Evolutionary conservation across 192 early-diverging fungal genomes (phyloP).

Genomic region (Dissophora ornata): DNA sequence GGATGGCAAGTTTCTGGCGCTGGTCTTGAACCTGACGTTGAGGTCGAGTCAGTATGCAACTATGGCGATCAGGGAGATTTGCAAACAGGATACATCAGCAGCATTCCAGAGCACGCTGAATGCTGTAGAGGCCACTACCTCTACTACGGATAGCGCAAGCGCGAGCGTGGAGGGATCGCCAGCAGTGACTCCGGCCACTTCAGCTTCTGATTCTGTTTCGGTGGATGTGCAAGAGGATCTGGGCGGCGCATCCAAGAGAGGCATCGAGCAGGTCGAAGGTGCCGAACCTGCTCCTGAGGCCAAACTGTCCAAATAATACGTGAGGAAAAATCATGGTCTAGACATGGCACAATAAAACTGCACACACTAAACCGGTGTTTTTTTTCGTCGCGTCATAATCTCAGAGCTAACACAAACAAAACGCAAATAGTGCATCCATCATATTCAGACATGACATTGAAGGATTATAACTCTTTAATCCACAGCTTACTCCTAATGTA

Average conservation of each 20-base stretch:
- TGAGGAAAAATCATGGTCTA: no score
- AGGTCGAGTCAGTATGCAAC: slow-evolving; percentile 92
- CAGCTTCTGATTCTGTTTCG: no score
- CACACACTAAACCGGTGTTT: no score
- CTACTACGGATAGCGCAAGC: neutral
- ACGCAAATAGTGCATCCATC: no score
- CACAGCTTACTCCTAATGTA: no score
- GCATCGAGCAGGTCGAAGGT: slow-evolving; percentile 38
- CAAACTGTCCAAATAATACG: slow-evolving; percentile 20
- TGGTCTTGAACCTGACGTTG: slow-evolving; percentile 83
- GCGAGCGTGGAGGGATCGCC: neutral
- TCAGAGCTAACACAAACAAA: no score
- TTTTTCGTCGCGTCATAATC: no score
- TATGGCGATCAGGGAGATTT: slow-evolving; percentile 94
- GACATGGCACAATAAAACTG: no score
- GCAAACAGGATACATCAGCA: slow-evolving; percentile 71
- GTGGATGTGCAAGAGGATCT: neutral
- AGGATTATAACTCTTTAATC: no score
- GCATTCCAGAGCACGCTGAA: slow-evolving; percentile 59
- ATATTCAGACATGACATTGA: no score
- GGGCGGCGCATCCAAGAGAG: slow-evolving; percentile 20
- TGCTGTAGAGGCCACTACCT: neutral
- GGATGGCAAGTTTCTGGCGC: slow-evolving; percentile 77
- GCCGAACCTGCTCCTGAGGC: slow-evolving; percentile 18
- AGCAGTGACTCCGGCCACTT: slow-evolving; percentile 4